Percentiles rank a stretch among this genome's conserved stretches.
phyloP scores from a whole-genome alignment of 2,329 filamentous ascomycete species.

The Fusarium incarnatum region DNA sequence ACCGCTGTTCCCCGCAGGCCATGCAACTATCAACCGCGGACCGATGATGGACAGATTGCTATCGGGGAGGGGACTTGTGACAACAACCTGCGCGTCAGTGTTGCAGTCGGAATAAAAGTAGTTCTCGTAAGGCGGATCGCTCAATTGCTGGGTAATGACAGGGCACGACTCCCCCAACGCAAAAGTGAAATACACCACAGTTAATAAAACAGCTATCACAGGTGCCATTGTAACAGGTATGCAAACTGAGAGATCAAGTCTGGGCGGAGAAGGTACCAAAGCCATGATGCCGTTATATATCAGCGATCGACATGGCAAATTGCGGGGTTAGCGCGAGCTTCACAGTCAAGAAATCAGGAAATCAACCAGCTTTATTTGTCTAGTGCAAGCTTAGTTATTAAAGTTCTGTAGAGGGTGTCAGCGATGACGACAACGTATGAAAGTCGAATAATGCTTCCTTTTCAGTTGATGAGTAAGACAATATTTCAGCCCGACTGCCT shows the following conservation, averaged over 20 bases:
- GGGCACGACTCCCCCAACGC: slow-evolving; percentile 3
- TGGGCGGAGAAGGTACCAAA: neutral
- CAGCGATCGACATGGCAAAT: neutral
- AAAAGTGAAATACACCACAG: neutral
- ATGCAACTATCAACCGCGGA: slow-evolving; percentile 70
- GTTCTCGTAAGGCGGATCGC: slow-evolving; percentile 70
- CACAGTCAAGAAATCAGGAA: slow-evolving; percentile 14
- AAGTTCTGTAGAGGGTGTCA: neutral
- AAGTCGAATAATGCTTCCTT: neutral
- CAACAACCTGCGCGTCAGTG: slow-evolving; percentile 67
- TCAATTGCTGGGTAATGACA: slow-evolving; percentile 50
- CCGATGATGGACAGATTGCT: slow-evolving; percentile 67
- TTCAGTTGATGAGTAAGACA: neutral
- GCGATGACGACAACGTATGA: slow-evolving; percentile 1
- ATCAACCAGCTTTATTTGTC: neutral
- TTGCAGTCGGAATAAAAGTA: slow-evolving; percentile 75
- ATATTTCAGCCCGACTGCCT: neutral
- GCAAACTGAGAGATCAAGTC: neutral
- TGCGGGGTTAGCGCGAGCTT: slow-evolving; percentile 12
- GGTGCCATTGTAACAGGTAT: neutral
- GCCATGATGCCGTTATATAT: neutral
- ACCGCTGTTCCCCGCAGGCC: slow-evolving; percentile 75
- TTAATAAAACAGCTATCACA: neutral
- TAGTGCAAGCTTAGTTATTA: neutral
- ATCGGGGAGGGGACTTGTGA: slow-evolving; percentile 66